Percentiles rank a stretch among this genome's conserved stretches.
These are phyloP conservation scores for Ophiostoma novo-ulmi DNA, from an alignment of 2,329 filamentous ascomycete species.

Conservation along the genomic window DNA sequence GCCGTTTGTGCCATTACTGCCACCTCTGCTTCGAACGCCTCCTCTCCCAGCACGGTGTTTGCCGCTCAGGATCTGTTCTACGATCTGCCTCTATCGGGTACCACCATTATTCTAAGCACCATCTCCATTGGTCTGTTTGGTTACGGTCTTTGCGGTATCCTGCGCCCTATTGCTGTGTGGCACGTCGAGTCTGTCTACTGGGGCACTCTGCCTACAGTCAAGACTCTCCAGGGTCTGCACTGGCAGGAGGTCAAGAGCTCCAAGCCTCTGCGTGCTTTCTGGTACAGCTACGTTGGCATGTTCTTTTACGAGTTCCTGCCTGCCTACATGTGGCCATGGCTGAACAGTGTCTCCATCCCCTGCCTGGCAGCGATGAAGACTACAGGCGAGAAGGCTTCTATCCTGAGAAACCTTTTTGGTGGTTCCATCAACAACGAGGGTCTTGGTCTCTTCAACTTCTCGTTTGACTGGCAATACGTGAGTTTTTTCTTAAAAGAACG, in stretches of 20 bases:
- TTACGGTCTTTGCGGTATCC: conserved; percentile 49
- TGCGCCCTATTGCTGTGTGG: conserved; percentile 52
- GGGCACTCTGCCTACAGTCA: conserved; percentile 48
- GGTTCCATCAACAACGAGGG: conserved; percentile 50
- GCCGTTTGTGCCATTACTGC: conserved; percentile 50
- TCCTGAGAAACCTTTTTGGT: conserved; percentile 48
- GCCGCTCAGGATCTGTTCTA: conserved; percentile 50
- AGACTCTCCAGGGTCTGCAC: conserved; percentile 50
- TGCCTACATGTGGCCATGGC: conserved; percentile 51
- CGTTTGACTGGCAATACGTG: conserved; percentile 53
- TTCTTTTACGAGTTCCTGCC: conserved; percentile 49
- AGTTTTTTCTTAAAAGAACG: conserved; percentile 31
- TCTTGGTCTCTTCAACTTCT: conserved; percentile 45
- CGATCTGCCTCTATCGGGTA: conserved; percentile 41
- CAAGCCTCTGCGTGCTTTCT: conserved; percentile 49
- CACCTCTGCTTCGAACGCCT: conserved; percentile 48
- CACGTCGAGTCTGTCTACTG: conserved; percentile 55
- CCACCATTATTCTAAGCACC: conserved; percentile 45
- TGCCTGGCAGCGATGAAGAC: conserved; percentile 50
- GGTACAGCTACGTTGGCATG: conserved; percentile 43
- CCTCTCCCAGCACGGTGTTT: conserved; percentile 41
- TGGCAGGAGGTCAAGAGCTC: conserved; percentile 48
- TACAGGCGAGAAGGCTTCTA: conserved; percentile 41
- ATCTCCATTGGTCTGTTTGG: conserved; percentile 54
- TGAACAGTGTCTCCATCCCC: conserved; percentile 51